Evolutionary conservation across 2,329 filamentous ascomycete genomes (phyloP), one percentile per base, ranked within the genome.

Genomic region (Diaporthe velutina): DNA sequence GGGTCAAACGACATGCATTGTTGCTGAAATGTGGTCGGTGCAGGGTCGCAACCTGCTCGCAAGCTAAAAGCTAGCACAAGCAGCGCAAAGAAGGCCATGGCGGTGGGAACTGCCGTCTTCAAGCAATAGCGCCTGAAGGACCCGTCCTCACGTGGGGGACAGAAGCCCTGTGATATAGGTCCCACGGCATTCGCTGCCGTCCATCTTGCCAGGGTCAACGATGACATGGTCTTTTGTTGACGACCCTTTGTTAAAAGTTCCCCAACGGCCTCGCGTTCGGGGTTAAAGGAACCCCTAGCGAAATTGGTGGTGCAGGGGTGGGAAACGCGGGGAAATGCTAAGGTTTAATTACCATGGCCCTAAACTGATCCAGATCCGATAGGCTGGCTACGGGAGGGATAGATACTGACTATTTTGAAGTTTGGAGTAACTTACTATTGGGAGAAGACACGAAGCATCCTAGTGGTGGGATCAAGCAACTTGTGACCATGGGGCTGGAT

Each of bases 1-100:
- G 60, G 40, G 28, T 72, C 33, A 55, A 74, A 72, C 9, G 42
- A 38, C 19, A 12, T 25, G n/a, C 73, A 74, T 40, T 45, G 60
- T 17, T 67, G 40, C 12, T 67, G n/a, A 25, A 74, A 74, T 40
- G 28, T 60, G 22, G 19, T 19, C 19, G 50, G 22, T 19, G 25
- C 50, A 3, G 50, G 35, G 3, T n/a, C 33, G n/a, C 64, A 52
- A 38, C 7, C 40, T 15, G 38, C 33, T 9, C 40, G 19, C 12
- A 64, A 60, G 19, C 15, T 10, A 40, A 55, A 57, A 17, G 30
- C 22, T n/a, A 66, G n/a, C 22, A 42, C 25, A 22, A 74, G 33
- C 30, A 50, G 50, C 12, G 52, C 57, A 30, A 60, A 25, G 33
- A 38, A n/a, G 10, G 57, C 50, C 48, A 57, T 72, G 54, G n/a